Evolutionary conservation across 352 stramenopile genomes (phyloP), one percentile per base, ranked within the genome.

Genomic region (Phytophthora fragariaefolia): DNA sequence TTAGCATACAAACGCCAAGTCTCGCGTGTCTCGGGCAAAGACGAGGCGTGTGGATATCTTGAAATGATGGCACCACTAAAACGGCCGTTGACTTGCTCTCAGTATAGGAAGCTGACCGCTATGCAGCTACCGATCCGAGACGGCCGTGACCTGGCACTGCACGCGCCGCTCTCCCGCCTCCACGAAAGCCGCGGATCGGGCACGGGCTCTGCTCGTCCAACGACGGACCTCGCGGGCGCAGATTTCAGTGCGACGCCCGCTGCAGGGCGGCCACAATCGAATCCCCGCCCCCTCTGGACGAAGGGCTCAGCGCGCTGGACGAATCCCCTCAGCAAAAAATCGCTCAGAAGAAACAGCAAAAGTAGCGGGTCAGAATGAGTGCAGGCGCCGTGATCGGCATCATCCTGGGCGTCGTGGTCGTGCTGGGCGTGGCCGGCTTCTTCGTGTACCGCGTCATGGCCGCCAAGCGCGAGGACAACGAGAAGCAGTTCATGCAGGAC

Each of bases 401-500:
- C 51, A 73, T 89, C 60, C 51, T 76, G 12, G 74, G 58, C 5
- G 73, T 85, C 26, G 54, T 86, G 15, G 68, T 76, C 1, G 56
- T 82, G 7, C 17, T 79, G 18, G 76, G 63, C 2, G 36, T 74
- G 55, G 69, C 36, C 0, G 80, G 69, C 20, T 85, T 81, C 58
- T 73, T 87, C 28, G 49, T 69, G 26, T 81, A 82, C 32, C 74
- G 72, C 47, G 65, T 66, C 50, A 50, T 77, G 50, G 52, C 49
- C 6, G 38, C 48, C 36, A 63, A 82, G 24, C 32, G 24, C 0
- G 46, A 76, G 38, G 71, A 75, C 45, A 63, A 75, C 50, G 77
- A 74, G 54, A 81, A 83, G 61, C 72, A 78, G 34, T 78, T 76
- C 45, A 73, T 68, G 34, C 59, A 66, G 40, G 71, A 80, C 61